Base-by-base conservation (phyloP, 2,329 filamentous ascomycete species). In the Pseudogymnoascus pannorum region DNA sequence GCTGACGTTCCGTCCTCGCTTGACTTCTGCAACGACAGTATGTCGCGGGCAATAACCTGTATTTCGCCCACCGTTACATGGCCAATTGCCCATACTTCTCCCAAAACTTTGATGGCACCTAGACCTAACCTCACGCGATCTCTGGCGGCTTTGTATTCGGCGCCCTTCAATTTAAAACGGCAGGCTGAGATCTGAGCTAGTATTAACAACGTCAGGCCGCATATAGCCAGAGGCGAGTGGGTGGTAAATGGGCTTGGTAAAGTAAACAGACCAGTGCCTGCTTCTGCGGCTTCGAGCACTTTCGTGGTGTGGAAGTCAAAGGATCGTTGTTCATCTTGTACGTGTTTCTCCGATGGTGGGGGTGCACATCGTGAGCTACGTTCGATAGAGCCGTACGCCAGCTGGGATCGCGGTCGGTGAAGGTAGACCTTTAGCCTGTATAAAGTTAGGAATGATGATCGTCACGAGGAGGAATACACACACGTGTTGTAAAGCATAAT, bases 401-500 rank as follows among this genome's bases (percentile, higher is more conserved):
- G 66, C 22, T 66, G 64, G 16, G 67, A 69, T 5, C 68, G 64
- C 2, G 67, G 68, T 4, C 68, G 64, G 36, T 69, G 68, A 31
- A 69, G 67, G 33, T 64, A 64, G 8, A 69, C 36, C n/a, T 67
- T 59, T 1, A 67, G 60, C 5, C 67, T 69, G 12, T 5, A 22
- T 11, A n/a, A 24, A n/a, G 36, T 35, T 2, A 58, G 60, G 9
- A 6, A 7, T 31, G 4, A 31, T 5, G 2, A 20, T 16, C 5
- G 33, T 9, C 42, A 48, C 5, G 2, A 26, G n/a, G 8, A 12
- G 5, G 18, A 16, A 24, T 16, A 3, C 35, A 68, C 75, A 67
- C 67, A 76, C 75, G 68, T 67, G 61, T 76, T 70, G 24, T 73
- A 70, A 35, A 73, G 68, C 9, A 67, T 70, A 16, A 75, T 68